phyloP scores from a whole-genome alignment of 2,329 filamentous ascomycete genomes.

The Rhytidhysteron rufulum region DNA sequence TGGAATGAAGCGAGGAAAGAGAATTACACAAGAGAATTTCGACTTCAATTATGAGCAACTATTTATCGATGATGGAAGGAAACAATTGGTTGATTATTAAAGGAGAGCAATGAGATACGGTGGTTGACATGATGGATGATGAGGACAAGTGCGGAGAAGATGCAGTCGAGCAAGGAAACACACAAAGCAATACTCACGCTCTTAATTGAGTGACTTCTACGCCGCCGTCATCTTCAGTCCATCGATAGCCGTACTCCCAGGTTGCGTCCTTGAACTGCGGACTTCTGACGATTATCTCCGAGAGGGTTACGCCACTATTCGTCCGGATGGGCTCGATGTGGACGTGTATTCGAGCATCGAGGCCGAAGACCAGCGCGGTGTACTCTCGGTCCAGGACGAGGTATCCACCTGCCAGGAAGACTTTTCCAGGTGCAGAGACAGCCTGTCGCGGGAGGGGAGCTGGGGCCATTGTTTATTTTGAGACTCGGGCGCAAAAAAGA shows the following conservation, averaged over 20 bases:
- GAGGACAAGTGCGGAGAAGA: too few relatives aligned
- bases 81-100: too few relatives aligned
- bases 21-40: too few relatives aligned
- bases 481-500: too few relatives aligned
- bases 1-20: too few relatives aligned
- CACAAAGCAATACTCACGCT: slow-evolving; percentile 60
- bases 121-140: too few relatives aligned
- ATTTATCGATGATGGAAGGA: too few relatives aligned
- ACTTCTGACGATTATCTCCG: slow-evolving; percentile 79
- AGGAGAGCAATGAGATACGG: too few relatives aligned
- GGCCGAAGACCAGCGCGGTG: slow-evolving; percentile 67
- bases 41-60: too few relatives aligned
- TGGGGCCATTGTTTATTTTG: too few relatives aligned
- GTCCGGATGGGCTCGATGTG: slow-evolving; percentile 54
- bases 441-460: slow-evolving; percentile 24
- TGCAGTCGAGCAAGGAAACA: too few relatives aligned
- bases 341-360: slow-evolving; percentile 62
- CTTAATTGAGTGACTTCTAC: slow-evolving; percentile 76
- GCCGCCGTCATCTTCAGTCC: slow-evolving; percentile 68
- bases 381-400: slow-evolving; percentile 86
- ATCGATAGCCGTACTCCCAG: slow-evolving; percentile 82
- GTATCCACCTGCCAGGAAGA: slow-evolving; percentile 90
- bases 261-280: slow-evolving; percentile 85
- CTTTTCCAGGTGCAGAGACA: slow-evolving; percentile 92
- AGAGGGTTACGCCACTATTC: slow-evolving; percentile 57